phyloP scores from a whole-genome alignment of 768 basidiomycete genomes.

The Melanogaster broomeanus region DNA sequence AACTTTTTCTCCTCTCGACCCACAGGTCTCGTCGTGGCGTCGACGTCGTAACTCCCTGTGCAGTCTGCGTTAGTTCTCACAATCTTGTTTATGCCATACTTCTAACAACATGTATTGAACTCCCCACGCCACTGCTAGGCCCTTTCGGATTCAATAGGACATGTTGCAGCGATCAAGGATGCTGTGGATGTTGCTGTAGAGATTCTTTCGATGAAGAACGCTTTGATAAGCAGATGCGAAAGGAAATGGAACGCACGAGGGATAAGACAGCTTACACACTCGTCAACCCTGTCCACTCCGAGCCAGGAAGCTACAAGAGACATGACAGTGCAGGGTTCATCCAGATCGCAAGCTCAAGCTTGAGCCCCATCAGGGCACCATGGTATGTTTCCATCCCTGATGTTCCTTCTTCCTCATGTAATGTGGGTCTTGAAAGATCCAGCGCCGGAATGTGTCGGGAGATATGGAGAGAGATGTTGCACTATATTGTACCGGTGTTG shows the following conservation, averaged over 20 bases:
- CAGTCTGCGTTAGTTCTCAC: conserved; percentile 12
- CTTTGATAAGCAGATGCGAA: conserved; percentile 17
- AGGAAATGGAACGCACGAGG: conserved; percentile 21
- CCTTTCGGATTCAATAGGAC: conserved; percentile 5
- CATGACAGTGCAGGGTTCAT: conserved; percentile 1
- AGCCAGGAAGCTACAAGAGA: conserved; percentile 5
- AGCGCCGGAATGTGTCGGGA: too few species aligned
- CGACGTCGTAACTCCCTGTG: conserved; percentile 11
- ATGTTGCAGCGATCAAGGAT: conserved; percentile 17
- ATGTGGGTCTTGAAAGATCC: too few species aligned
- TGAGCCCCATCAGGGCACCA: too few species aligned
- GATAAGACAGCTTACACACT: conserved; percentile 8
- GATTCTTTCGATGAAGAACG: conserved; percentile 18
- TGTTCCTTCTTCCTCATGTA: too few species aligned
- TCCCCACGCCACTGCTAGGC: background rate
- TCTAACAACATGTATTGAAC: background rate
- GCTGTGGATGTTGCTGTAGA: conserved; percentile 18
- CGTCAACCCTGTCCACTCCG: conserved; percentile 7
- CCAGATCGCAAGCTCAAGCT: background rate
- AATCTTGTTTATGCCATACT: background rate
- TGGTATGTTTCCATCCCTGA: too few species aligned
- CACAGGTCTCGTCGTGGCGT: conserved; percentile 9
- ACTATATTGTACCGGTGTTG: too few species aligned
- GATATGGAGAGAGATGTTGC: too few species aligned
- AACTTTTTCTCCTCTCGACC: background rate